phyloP scores from a whole-genome alignment of 495 filamentous ascomycete species.

The Aspergillus bridgeri region DNA sequence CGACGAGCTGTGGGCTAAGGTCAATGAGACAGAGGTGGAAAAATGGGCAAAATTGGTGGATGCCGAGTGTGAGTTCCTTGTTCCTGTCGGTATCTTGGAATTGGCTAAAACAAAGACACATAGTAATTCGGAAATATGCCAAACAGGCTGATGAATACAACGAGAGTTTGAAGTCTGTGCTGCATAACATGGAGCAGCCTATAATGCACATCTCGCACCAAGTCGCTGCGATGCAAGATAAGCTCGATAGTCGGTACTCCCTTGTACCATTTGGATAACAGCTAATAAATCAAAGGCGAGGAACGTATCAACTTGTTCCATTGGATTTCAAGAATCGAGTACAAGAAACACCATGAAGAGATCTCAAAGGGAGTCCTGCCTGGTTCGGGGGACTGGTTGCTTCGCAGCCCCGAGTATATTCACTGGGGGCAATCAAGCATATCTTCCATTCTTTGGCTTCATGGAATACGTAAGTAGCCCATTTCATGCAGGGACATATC shows the following conservation, averaged over 20 bases:
- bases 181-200: neutral
- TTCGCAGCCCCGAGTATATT: neutral
- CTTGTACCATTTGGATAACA: neutral
- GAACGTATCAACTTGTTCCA: neutral
- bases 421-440: neutral
- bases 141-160: neutral
- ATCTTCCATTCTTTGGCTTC: neutral
- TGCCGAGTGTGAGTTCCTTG: neutral
- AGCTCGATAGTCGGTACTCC: neutral
- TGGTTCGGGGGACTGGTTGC: neutral
- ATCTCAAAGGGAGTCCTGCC: neutral
- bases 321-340: neutral
- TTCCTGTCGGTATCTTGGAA: neutral
- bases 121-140: neutral
- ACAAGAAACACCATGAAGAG: neutral
- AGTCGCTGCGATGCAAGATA: neutral
- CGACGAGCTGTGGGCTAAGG: neutral
- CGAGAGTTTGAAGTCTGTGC: neutral
- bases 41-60: neutral
- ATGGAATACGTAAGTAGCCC: neutral
- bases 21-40: neutral
- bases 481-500: neutral
- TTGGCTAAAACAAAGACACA: neutral
- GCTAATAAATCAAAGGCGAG: neutral
- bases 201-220: neutral